A percentile compares a stretch with the other conserved stretches of the same genome.
These are phyloP conservation scores for Dictyophora rubrovolvata DNA, from an alignment of 768 basidiomycete genomes.

Conservation along the genomic window DNA sequence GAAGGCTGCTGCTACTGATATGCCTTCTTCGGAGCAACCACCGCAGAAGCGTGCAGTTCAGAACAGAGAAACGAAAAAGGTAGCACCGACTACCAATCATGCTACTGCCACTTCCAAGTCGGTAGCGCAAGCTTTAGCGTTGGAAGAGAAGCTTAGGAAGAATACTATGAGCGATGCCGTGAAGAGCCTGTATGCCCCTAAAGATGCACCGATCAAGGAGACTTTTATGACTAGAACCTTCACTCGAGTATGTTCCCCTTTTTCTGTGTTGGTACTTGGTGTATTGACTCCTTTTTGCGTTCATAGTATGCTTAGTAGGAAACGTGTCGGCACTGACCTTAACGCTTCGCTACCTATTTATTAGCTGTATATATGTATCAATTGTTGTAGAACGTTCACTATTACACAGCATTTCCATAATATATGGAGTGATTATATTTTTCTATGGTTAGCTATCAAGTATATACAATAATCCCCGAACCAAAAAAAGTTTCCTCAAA, in stretches of 20 bases:
- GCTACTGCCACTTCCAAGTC: slow-evolving; percentile 49
- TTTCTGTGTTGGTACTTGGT: neutral
- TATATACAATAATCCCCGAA: too few relatives aligned
- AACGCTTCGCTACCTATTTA: neutral
- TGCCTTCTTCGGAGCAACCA: slow-evolving; percentile 11
- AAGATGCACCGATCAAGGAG: slow-evolving; percentile 56
- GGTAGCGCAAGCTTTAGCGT: slow-evolving; percentile 60
- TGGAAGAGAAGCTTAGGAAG: slow-evolving; percentile 77
- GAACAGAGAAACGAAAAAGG: neutral
- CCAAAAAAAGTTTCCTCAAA: too few relatives aligned
- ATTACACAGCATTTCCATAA: neutral
- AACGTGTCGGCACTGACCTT: neutral
- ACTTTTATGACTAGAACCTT: slow-evolving; percentile 94
- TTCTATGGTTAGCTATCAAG: too few relatives aligned
- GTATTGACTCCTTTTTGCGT: neutral
- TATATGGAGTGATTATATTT: too few relatives aligned
- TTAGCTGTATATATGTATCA: neutral
- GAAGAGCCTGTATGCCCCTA: slow-evolving; percentile 63
- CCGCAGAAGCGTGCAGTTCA: slow-evolving; percentile 10
- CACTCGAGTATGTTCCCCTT: slow-evolving; percentile 66
- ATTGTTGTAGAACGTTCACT: neutral
- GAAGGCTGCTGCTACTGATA: slow-evolving; percentile 29
- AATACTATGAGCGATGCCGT: slow-evolving; percentile 80
- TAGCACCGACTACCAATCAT: slow-evolving; percentile 38
- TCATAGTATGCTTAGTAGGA: neutral